phyloP scores from a whole-genome alignment of 768 basidiomycete species.

The Omphalotus guepiniiformis region DNA sequence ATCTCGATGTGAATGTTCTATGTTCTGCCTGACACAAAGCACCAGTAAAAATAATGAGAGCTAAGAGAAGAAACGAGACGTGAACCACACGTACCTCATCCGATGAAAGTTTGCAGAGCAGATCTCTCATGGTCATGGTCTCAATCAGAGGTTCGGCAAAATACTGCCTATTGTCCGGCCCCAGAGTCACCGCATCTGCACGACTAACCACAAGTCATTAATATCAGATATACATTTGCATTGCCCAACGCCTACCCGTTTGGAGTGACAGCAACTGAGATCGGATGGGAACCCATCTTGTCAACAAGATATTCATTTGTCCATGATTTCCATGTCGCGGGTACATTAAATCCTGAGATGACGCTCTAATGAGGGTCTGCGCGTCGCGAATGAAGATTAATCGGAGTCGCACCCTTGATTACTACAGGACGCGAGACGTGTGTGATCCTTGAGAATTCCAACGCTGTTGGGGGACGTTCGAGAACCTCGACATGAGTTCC shows the following conservation, averaged over 20 bases:
- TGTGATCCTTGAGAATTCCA: conserved; percentile 67
- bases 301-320: conserved; percentile 54
- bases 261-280: conserved; percentile 80
- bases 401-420: conserved; percentile 62
- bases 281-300: conserved; percentile 45
- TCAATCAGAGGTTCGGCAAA: conserved; percentile 75
- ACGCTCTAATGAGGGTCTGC: no score
- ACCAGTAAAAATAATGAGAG: neutral
- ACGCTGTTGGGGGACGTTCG: conserved; percentile 52
- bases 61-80: neutral
- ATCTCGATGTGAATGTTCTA: neutral
- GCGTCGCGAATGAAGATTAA: no score
- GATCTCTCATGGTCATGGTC: conserved; percentile 57
- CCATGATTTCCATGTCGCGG: conserved; percentile 54
- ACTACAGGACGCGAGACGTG: conserved; percentile 70
- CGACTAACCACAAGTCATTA: conserved; percentile 43
- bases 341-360: conserved; percentile 41
- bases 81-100: conserved; percentile 18
- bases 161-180: conserved; percentile 51
- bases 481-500: conserved; percentile 47
- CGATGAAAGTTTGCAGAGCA: conserved; percentile 41
- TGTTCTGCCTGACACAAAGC: no score
- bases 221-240: no score
- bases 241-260: conserved; percentile 81
- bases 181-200: conserved; percentile 68